phyloP scores from a whole-genome alignment of 148 eudicot species.

The Rhododendron kiyosumense region DNA sequence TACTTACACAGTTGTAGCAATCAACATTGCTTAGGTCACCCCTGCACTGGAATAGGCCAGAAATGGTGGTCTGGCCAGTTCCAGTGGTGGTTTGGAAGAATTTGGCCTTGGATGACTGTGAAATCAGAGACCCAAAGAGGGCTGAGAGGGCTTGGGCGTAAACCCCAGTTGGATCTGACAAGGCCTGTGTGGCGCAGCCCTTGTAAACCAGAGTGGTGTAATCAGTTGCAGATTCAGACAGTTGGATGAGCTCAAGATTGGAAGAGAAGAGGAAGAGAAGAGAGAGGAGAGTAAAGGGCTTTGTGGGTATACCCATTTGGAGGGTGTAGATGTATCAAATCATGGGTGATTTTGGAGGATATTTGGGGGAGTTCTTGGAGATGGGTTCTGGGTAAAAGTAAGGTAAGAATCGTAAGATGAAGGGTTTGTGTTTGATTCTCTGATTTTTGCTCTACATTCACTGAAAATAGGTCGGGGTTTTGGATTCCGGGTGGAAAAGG shows the following conservation, averaged over 20 bases:
- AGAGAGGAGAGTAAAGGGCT: constrained; percentile 20
- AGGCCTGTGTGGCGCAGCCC: constrained; percentile 71
- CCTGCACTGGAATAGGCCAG: constrained; percentile 80
- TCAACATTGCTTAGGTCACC: constrained; percentile 69
- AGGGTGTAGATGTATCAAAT: constrained; percentile 14
- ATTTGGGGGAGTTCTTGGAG: constrained; percentile 1
- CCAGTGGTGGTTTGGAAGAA: constrained; percentile 66
- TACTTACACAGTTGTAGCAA: constrained; percentile 68
- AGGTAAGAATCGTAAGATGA: constrained; percentile 1
- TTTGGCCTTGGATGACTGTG: constrained; percentile 70
- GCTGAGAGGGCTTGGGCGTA: constrained; percentile 66
- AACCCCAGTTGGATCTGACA: constrained; percentile 79
- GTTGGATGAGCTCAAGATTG: constrained; percentile 12
- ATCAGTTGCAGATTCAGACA: constrained; percentile 40
- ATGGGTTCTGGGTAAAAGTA: constrained; percentile 19
- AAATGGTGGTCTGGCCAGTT: constrained; percentile 48
- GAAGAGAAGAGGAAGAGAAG: constrained; percentile 15
- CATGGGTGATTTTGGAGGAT: constrained; percentile 18
- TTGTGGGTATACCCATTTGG: constrained; percentile 30
- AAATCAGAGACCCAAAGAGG: constrained; percentile 47
- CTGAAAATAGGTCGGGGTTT: constrained; percentile 13
- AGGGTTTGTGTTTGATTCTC: constrained; percentile 12
- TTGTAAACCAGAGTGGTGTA: constrained; percentile 66
- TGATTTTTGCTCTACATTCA: background rate
- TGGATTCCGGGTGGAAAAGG: background rate